phyloP scores from a whole-genome alignment of 495 filamentous ascomycete species.

The Aspergillus sclerotiicarbonarius region DNA sequence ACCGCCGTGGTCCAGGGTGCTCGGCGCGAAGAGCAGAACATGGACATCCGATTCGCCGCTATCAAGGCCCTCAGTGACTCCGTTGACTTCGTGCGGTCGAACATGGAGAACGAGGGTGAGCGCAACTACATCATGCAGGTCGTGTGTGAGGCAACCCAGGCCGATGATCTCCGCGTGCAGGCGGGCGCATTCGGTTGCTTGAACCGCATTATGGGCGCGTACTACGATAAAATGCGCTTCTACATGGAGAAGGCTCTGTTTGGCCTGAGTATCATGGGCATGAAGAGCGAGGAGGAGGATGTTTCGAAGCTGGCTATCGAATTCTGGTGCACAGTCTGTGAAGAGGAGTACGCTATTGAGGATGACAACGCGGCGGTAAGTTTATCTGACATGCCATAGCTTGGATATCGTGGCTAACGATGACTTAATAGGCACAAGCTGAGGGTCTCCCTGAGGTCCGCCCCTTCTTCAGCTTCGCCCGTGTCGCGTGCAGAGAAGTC shows the following conservation, averaged over 20 bases:
- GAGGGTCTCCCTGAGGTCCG: conserved; percentile 77
- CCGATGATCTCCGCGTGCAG: conserved; percentile 82
- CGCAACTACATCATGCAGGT: conserved; percentile 99
- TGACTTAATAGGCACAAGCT: conserved; percentile 48
- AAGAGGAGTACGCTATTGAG: conserved; percentile 95
- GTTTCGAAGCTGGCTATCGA: conserved; percentile 97
- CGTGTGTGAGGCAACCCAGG: conserved; percentile 97
- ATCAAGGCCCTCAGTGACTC: conserved; percentile 93
- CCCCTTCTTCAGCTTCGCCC: conserved; percentile 87
- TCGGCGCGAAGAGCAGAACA: conserved; percentile 88
- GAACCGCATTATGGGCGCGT: conserved; percentile 96
- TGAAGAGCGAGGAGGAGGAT: conserved; percentile 97
- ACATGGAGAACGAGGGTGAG: conserved; percentile 98
- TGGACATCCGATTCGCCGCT: conserved; percentile 85
- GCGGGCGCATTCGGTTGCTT: conserved; percentile 94
- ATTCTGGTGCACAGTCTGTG: conserved; percentile 99
- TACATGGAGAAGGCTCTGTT: conserved; percentile 99
- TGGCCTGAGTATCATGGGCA: conserved; percentile 96
- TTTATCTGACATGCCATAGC: conserved; percentile 8
- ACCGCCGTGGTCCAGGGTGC: conserved; percentile 97
- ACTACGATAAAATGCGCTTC: conserved; percentile 99
- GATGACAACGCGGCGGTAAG: conserved; percentile 88
- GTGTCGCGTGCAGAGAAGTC: conserved; percentile 86
- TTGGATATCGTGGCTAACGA: conserved; percentile 6
- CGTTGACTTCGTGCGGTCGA: conserved; percentile 95